These are phyloP conservation scores for Turritis glabra DNA, from an alignment of 345 rosid genomes.

Conservation along the genomic window DNA sequence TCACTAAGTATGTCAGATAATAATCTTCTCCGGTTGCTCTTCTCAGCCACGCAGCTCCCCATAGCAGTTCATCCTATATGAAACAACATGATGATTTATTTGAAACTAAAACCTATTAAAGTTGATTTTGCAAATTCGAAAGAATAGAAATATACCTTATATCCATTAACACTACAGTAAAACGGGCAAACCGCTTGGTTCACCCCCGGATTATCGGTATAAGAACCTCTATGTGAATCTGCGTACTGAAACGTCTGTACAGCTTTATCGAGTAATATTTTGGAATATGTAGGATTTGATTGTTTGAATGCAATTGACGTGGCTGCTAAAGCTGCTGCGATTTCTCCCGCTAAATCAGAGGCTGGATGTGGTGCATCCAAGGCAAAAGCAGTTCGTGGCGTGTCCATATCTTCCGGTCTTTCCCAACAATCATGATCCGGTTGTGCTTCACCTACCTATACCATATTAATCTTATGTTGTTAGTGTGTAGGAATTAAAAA, in stretches of 20 bases:
- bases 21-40: constrained; percentile 53
- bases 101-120: background rate
- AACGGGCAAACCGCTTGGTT: constrained; percentile 64
- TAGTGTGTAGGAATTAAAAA: background rate
- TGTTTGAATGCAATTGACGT: constrained; percentile 64
- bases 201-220: constrained; percentile 41
- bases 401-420: constrained; percentile 96
- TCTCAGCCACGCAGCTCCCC: constrained; percentile 88
- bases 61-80: constrained; percentile 75
- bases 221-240: constrained; percentile 59
- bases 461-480: background rate
- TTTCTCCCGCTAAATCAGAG: constrained; percentile 80
- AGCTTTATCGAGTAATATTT: constrained; percentile 51
- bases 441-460: constrained; percentile 58
- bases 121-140: background rate
- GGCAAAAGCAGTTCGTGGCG: constrained; percentile 68
- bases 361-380: constrained; percentile 56
- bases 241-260: constrained; percentile 70
- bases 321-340: constrained; percentile 81
- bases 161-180: constrained; percentile 67
- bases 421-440: constrained; percentile 78
- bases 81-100: background rate
- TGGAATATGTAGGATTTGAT: constrained; percentile 44
- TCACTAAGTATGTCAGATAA: constrained; percentile 45
- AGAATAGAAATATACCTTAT: constrained; percentile 44